phyloP scores from a whole-genome alignment of 2,329 filamentous ascomycete species.

The Epichloe brachyelytri region DNA sequence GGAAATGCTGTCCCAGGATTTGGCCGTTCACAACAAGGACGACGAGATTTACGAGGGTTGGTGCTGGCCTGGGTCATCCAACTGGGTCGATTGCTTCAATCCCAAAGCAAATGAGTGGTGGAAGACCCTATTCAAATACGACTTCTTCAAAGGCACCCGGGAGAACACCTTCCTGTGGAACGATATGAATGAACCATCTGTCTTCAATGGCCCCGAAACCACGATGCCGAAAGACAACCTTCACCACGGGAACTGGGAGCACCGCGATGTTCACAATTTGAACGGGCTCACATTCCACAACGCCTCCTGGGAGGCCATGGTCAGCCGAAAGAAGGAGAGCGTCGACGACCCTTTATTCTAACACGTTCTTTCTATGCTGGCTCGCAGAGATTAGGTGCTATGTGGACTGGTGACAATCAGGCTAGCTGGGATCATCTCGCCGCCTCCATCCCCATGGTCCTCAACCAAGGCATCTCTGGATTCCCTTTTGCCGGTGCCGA shows the following conservation, averaged over 20 bases:
- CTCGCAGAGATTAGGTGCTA: conserved; percentile 78
- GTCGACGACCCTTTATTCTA: conserved; percentile 78
- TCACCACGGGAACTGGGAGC: conserved; percentile 85
- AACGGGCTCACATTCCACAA: conserved; percentile 95
- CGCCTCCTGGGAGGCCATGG: conserved; percentile 74
- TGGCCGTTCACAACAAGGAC: conserved; percentile 84
- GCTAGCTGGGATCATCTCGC: conserved; percentile 84
- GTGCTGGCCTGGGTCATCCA: conserved; percentile 96
- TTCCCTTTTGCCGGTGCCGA: conserved; percentile 93
- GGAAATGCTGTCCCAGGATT: conserved; percentile 69
- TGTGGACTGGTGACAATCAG: conserved; percentile 99
- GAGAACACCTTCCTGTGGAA: conserved; percentile 95
- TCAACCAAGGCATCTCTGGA: conserved; percentile 84
- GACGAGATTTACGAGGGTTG: conserved; percentile 83
- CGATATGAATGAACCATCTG: conserved; percentile 98
- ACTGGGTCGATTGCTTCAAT: conserved; percentile 95
- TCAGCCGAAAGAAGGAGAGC: conserved; percentile 74
- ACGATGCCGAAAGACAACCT: conserved; percentile 99
- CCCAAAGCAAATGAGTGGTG: conserved; percentile 88
- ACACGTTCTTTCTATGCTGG: conserved; percentile 89
- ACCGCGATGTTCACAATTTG: conserved; percentile 90
- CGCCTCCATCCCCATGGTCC: conserved; percentile 83
- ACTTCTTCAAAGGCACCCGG: conserved; percentile 72
- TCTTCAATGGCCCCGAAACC: conserved; percentile 96
- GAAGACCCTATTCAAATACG: conserved; percentile 76